Evolutionary conservation across 176 grass and related monocot species (phyloP), one percentile per base, ranked within the genome.

Genomic region (Juncus inflexus): DNA sequence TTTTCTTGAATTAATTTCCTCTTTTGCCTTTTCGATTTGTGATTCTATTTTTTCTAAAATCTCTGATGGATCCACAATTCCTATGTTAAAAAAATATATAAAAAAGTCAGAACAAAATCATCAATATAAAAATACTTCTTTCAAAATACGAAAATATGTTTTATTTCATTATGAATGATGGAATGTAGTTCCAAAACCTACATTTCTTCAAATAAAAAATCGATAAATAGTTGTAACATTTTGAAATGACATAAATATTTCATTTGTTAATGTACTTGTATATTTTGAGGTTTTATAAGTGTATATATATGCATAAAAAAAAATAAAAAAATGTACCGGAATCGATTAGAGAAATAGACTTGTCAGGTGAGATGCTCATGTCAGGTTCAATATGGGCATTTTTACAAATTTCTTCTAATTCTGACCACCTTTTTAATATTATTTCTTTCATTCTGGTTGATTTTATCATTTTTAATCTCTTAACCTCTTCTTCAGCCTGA

Each of bases 391-490:
- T 86, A 73, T 99, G 83, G 42, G 88, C 80, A 62, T 52, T 79
- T 82, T 40, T 82, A 66, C 94, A 99, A 72, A 99, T 86, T n/a
- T 63, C 83, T 86, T 99, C 94, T 58, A 99, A 80, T 61, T 92
- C 94, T 62, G 79, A 69, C 72, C 94, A 89, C 79, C 67, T 99
- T 80, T 89, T 99, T 35, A 92, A 75, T 74, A 92, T 87, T 82
- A 99, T 83, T 54, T 99, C 94, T 75, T 99, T 99, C 88, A 99
- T 99, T 86, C 88, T 83, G 73, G 80, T 84, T 50, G 89, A 66
- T 71, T 92, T 99, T 51, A 82, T 80, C 66, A 77, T 81, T 62
- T 78, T 84, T 62, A 99, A 73, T 76, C 68, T 90, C 61, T 86
- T 85, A 2, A 92, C 94, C 76, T 99, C 94, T 40, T 76, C 75